Evolutionary conservation across 192 early-diverging fungal species (phyloP).

Genomic region (Gaertneriomyces sp.): DNA sequence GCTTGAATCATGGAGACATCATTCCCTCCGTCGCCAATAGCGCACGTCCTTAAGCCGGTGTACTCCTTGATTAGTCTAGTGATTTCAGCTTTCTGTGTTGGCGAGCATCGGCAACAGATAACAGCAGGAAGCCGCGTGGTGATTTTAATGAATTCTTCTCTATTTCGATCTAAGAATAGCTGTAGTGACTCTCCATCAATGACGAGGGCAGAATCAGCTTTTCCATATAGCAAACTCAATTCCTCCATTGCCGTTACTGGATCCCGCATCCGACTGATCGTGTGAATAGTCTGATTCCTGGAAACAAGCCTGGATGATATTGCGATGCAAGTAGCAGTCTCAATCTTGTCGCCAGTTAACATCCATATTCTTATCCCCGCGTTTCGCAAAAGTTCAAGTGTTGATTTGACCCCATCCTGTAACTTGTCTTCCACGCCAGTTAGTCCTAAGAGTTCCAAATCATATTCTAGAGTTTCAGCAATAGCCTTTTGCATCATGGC

Average conservation of each 20-base stretch:
- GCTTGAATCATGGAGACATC: conserved; percentile 97
- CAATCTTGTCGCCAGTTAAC: conserved; percentile 95
- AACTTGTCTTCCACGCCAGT: conserved; percentile 96
- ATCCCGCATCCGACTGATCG: conserved; percentile 59
- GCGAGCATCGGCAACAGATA: conserved; percentile 92
- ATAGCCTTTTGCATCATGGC: conserved; percentile 66
- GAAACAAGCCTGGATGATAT: conserved; percentile 87
- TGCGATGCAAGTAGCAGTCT: conserved; percentile 94
- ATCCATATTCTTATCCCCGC: conserved; percentile 95
- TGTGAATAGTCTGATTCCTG: conserved; percentile 80
- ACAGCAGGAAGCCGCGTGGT: conserved; percentile 78
- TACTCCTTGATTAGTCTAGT: conserved; percentile 72
- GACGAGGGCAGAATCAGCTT: conserved; percentile 75
- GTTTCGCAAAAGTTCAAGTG: conserved; percentile 83
- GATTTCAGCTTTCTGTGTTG: conserved; percentile 95
- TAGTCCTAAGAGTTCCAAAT: conserved; percentile 84
- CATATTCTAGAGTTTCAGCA: conserved; percentile 66
- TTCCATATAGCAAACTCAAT: conserved; percentile 66
- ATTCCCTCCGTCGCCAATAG: conserved; percentile 96
- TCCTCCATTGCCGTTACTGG: conserved; percentile 60
- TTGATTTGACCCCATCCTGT: conserved; percentile 83
- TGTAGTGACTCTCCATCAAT: conserved; percentile 92
- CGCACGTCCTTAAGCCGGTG: conserved; percentile 64
- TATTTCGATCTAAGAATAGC: conserved; percentile 68
- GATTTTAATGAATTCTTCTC: conserved; percentile 74